A percentile compares a stretch with the other conserved stretches of the same genome.
phyloP scores from a whole-genome alignment of 164 flowering plant genomes.

The Tetrastigma voinierianum region DNA sequence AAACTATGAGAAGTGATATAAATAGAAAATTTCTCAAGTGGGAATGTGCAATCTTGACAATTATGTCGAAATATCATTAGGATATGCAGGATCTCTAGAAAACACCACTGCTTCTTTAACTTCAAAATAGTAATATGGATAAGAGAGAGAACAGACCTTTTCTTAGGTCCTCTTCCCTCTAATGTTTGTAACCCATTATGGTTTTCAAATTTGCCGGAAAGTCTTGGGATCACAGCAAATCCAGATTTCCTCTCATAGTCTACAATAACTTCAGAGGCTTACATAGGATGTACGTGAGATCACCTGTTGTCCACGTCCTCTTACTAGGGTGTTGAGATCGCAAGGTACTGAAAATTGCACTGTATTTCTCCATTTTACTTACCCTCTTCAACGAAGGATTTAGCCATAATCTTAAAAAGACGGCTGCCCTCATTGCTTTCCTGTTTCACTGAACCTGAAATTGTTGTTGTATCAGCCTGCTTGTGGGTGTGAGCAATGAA shows the following conservation, averaged over 20 bases:
- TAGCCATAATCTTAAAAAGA: constrained; percentile 86
- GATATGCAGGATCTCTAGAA: not conserved
- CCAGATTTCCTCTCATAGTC: constrained; percentile 88
- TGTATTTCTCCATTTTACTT: constrained; percentile 99
- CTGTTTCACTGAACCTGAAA: constrained; percentile 91
- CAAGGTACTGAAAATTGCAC: constrained; percentile 98
- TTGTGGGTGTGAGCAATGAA: not conserved
- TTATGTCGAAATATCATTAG: not conserved
- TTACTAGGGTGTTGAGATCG: constrained; percentile 98
- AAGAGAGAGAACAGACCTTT: constrained; percentile 61
- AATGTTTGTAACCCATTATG: constrained; percentile 99
- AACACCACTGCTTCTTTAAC: not conserved
- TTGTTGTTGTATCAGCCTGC: constrained; percentile 93
- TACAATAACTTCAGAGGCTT: too few species aligned
- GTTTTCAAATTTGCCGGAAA: constrained; percentile 90
- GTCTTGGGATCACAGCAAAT: constrained; percentile 71
- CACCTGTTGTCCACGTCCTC: constrained; percentile 99
- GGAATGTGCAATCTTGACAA: not conserved
- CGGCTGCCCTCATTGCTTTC: constrained; percentile 94
- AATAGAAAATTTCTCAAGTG: not conserved
- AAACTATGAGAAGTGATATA: too few species aligned
- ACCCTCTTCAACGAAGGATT: constrained; percentile 97
- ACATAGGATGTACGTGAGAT: constrained; percentile 99
- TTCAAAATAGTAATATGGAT: not conserved
- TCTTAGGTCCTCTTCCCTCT: constrained; percentile 92